Evolutionary conservation across 225 moss, liverwort and hornwort genomes (phyloP).

Genomic region (Physcomitrellopsis africana): DNA sequence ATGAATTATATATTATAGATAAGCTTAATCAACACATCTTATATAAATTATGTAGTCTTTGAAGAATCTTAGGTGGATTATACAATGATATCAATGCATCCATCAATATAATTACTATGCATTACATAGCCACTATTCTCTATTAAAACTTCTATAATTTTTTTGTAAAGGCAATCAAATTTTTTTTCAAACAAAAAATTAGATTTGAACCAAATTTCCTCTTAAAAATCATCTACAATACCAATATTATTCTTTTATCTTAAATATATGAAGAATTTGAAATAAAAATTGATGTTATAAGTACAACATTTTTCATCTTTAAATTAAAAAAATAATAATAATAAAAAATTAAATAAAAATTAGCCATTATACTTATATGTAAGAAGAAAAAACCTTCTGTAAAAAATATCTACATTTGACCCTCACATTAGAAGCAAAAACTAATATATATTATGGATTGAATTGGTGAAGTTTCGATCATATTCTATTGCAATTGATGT

Average conservation of each 20-base stretch:
- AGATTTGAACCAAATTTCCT: not conserved
- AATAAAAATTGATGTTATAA: too few relatives aligned
- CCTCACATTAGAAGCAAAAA: not conserved
- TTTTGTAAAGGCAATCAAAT: not conserved
- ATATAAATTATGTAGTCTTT: not conserved
- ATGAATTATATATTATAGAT: too few relatives aligned
- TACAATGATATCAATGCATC: not conserved
- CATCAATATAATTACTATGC: not conserved
- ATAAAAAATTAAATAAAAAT: too few relatives aligned
- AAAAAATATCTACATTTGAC: not conserved
- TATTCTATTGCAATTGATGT: not conserved
- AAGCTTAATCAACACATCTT: not conserved
- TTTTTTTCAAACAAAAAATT: not conserved
- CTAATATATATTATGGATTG: not conserved
- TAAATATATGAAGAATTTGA: too few relatives aligned
- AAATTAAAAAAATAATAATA: too few relatives aligned
- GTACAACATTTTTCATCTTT: too few relatives aligned
- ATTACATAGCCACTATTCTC: not conserved
- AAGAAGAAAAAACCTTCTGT: too few relatives aligned
- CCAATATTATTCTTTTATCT: too few relatives aligned
- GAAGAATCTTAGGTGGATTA: not conserved
- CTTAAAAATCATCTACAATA: too few relatives aligned
- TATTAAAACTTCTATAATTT: not conserved
- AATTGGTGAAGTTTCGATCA: too few relatives aligned
- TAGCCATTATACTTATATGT: too few relatives aligned